Conservation (phyloP, 331 rosid genomes). For the Pyracantha coccinea region DNA sequence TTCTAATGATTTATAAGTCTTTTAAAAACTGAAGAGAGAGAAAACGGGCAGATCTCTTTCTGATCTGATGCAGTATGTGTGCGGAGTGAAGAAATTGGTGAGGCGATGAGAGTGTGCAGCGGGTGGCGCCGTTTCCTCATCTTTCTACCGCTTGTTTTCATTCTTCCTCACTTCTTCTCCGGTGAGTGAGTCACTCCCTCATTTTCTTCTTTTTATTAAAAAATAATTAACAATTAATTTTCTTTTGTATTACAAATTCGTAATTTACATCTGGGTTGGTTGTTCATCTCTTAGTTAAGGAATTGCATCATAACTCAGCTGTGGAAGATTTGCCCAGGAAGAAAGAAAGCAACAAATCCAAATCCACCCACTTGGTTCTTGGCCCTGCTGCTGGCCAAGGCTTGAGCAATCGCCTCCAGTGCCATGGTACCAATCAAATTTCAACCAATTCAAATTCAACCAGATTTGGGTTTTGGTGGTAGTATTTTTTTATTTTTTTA, state of each 20-base stretch:
- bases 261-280: background rate
- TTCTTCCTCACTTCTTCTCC: conserved; percentile 55
- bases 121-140: too few species aligned
- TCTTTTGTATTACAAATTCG: background rate
- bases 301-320: conserved; percentile 36
- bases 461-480: too few species aligned
- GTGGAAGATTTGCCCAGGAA: conserved; percentile 27
- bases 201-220: background rate
- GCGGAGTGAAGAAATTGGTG: too few species aligned
- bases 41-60: too few species aligned
- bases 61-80: too few species aligned
- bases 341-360: conserved; percentile 44
- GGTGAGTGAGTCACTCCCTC: conserved; percentile 26
- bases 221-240: background rate
- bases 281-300: conserved; percentile 34
- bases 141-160: conserved; percentile 19
- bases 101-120: too few species aligned
- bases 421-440: conserved; percentile 44
- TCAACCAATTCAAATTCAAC: background rate
- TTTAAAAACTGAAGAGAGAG: too few species aligned
- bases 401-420: conserved; percentile 70
- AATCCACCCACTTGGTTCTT: conserved; percentile 9
- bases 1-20: too few species aligned
- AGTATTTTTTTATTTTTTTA: too few species aligned
- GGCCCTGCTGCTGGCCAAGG: conserved; percentile 91